These are phyloP conservation scores for Astrephomene gubernaculifera DNA, from an alignment of 139 green algal species.

Conservation along the genomic window DNA sequence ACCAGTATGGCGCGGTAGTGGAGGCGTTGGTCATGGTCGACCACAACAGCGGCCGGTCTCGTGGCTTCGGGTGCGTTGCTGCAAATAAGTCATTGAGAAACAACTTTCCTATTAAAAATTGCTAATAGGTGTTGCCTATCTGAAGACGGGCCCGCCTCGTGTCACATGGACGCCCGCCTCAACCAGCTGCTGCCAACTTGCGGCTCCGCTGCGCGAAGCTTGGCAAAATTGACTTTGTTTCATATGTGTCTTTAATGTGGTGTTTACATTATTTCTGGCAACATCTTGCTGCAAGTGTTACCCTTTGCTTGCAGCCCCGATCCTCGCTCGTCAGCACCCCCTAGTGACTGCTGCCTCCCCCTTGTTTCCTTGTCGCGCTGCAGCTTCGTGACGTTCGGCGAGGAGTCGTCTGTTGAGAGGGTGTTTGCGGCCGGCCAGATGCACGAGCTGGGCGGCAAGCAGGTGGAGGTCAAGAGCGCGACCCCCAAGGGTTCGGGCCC, in stretches of 20 bases:
- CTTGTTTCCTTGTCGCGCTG: background rate
- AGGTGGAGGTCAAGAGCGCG: conserved; percentile 85
- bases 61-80: conserved; percentile 81
- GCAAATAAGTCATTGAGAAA: background rate
- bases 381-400: conserved; percentile 90
- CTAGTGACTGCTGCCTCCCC: background rate
- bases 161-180: too few relatives aligned
- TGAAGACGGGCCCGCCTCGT: too few relatives aligned
- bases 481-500: conserved; percentile 81
- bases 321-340: too few relatives aligned
- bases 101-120: background rate
- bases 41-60: conserved; percentile 75
- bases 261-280: too few relatives aligned
- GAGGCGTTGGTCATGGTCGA: conserved; percentile 90
- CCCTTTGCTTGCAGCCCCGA: too few relatives aligned
- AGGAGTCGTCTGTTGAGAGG: conserved; percentile 73
- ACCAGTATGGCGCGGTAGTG: conserved; percentile 84
- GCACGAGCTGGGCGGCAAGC: conserved; percentile 82
- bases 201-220: too few relatives aligned
- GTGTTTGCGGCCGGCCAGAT: conserved; percentile 76
- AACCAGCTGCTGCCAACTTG: too few relatives aligned
- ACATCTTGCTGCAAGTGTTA: too few relatives aligned
- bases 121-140: too few relatives aligned
- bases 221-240: too few relatives aligned
- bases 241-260: too few relatives aligned